Conservation (phyloP, 768 basidiomycete genomes). For the Amylocystis lapponica region DNA sequence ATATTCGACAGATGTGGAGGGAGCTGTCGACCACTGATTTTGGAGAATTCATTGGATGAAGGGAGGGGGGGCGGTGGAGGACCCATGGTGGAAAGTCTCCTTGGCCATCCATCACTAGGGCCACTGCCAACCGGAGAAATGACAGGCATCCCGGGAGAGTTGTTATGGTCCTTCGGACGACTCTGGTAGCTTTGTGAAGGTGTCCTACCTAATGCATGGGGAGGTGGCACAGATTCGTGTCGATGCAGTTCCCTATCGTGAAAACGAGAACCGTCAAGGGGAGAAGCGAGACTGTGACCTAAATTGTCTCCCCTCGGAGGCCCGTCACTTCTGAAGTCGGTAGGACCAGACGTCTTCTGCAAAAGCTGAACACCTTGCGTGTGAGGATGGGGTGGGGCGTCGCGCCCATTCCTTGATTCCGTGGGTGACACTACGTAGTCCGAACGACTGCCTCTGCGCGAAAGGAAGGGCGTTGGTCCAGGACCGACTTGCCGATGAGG, state of each 20-base stretch:
- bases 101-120: slow-evolving; percentile 12
- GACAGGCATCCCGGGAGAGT: slow-evolving; percentile 1
- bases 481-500: slow-evolving; percentile 35
- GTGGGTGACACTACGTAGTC: slow-evolving; percentile 32
- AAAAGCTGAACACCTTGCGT: slow-evolving; percentile 46
- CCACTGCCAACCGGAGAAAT: slow-evolving; percentile 8
- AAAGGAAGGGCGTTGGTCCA: slow-evolving; percentile 16
- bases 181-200: slow-evolving; percentile 11
- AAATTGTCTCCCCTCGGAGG: slow-evolving; percentile 16
- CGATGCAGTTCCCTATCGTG: slow-evolving; percentile 16
- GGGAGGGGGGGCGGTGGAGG: slow-evolving; percentile 40
- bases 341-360: slow-evolving; percentile 42
- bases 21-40: slow-evolving; percentile 43
- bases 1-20: slow-evolving; percentile 51
- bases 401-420: slow-evolving; percentile 42
- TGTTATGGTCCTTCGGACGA: slow-evolving; percentile 2
- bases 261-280: slow-evolving; percentile 10
- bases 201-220: background rate
- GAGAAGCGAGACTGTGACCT: slow-evolving; percentile 5
- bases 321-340: slow-evolving; percentile 8
- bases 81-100: slow-evolving; percentile 34
- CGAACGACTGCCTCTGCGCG: slow-evolving; percentile 39
- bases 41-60: slow-evolving; percentile 26
- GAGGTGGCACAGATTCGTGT: slow-evolving; percentile 11
- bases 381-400: slow-evolving; percentile 37